Percentiles rank a stretch among this genome's conserved stretches.
These are phyloP conservation scores for Toxicodendron radicans DNA, from an alignment of 345 rosid genomes.

Conservation along the genomic window DNA sequence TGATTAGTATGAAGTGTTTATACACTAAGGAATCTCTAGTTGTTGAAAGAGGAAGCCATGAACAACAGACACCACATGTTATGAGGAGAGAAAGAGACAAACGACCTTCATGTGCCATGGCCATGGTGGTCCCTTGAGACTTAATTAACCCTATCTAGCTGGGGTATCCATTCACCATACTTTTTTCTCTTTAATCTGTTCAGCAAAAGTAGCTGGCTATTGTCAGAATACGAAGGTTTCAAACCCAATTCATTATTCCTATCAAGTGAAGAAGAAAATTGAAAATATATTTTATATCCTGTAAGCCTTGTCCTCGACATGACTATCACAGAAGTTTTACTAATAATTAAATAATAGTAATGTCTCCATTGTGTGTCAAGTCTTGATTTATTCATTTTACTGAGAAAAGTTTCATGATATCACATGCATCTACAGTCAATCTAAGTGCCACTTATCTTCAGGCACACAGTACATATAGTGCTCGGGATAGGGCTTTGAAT, in stretches of 20 bases:
- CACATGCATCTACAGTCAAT: no score
- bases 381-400: no score
- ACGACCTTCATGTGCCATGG: constrained; percentile 26
- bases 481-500: no score
- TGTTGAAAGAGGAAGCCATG: background rate
- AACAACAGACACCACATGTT: constrained; percentile 17
- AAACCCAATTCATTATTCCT: background rate
- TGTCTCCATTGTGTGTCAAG: no score
- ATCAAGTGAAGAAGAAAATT: background rate
- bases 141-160: background rate
- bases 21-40: constrained; percentile 14
- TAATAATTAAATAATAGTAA: no score
- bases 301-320: no score
- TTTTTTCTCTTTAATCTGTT: background rate
- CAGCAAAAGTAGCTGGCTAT: background rate
- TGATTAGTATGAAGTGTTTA: background rate
- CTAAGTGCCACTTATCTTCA: no score
- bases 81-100: constrained; percentile 23
- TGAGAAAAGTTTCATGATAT: no score
- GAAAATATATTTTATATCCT: background rate
- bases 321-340: no score
- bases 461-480: no score
- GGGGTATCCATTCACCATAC: background rate
- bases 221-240: background rate
- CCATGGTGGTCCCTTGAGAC: constrained; percentile 17